These are phyloP conservation scores for Trametes versicolor DNA, from an alignment of 1,284 basidiomycete species.

Conservation along the genomic window DNA sequence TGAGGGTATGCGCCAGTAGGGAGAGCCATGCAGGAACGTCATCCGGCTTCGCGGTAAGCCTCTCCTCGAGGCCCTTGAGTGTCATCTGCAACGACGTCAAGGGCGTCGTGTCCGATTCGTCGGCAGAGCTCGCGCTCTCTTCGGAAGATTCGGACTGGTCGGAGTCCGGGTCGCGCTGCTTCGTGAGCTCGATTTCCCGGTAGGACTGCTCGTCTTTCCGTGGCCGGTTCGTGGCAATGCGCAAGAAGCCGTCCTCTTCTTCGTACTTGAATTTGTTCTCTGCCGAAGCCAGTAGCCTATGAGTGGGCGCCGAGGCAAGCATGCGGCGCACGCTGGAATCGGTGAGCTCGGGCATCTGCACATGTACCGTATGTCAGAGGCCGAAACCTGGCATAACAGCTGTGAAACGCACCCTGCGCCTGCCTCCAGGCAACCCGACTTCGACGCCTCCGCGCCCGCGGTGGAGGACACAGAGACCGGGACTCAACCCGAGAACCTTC, in stretches of 20 bases:
- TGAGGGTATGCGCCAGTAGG: conserved; percentile 68
- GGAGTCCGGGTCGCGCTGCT: conserved; percentile 50
- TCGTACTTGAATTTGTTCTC: conserved; percentile 56
- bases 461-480: conserved; percentile 56
- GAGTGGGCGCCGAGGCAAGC: conserved; percentile 58
- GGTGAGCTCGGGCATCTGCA: conserved; percentile 62
- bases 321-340: conserved; percentile 63
- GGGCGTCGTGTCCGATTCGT: conserved; percentile 46
- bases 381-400: background rate
- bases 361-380: background rate
- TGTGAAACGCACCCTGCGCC: conserved; percentile 54
- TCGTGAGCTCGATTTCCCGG: conserved; percentile 55
- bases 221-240: conserved; percentile 52
- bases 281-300: conserved; percentile 53
- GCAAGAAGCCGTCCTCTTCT: conserved; percentile 74
- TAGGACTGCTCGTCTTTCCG: conserved; percentile 55
- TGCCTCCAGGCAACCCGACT: conserved; percentile 55
- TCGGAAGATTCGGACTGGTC: conserved; percentile 56
- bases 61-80: conserved; percentile 66
- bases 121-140: conserved; percentile 40
- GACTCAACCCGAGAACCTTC: conserved; percentile 67
- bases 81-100: conserved; percentile 66
- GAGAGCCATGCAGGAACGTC: conserved; percentile 71
- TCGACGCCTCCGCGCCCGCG: conserved; percentile 68
- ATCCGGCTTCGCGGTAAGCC: conserved; percentile 59